phyloP scores from a whole-genome alignment of 768 basidiomycete genomes.

The Boletus subparvulus region DNA sequence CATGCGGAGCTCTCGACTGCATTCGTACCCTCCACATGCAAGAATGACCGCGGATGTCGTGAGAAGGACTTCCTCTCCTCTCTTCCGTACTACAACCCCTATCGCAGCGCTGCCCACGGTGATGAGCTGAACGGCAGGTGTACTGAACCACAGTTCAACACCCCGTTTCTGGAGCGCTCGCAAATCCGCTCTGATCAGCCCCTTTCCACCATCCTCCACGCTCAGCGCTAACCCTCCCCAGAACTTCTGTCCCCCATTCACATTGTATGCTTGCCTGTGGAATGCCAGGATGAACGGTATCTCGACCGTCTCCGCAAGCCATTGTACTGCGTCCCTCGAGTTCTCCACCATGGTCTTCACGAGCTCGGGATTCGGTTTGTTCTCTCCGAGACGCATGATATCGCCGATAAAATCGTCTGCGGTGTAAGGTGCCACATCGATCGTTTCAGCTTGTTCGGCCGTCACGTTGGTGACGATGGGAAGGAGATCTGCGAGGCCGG shows the following conservation, averaged over 20 bases:
- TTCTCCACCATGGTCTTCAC: slow-evolving; percentile 52
- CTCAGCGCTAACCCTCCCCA: slow-evolving; percentile 70
- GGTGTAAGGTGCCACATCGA: slow-evolving; percentile 62
- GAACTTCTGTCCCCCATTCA: slow-evolving; percentile 60
- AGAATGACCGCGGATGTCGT: slow-evolving; percentile 50
- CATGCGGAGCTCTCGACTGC: slow-evolving; percentile 49
- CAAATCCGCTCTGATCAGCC: slow-evolving; percentile 57
- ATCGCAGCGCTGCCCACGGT: slow-evolving; percentile 39
- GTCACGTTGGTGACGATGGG: slow-evolving; percentile 51
- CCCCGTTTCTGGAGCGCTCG: slow-evolving; percentile 48
- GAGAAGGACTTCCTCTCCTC: slow-evolving; percentile 39
- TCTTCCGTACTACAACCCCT: slow-evolving; percentile 46
- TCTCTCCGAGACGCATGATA: slow-evolving; percentile 57
- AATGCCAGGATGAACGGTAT: slow-evolving; percentile 60
- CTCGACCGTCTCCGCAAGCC: slow-evolving; percentile 52
- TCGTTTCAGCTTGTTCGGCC: slow-evolving; percentile 40
- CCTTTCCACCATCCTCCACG: slow-evolving; percentile 67
- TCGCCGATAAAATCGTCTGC: slow-evolving; percentile 53
- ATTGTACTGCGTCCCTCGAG: slow-evolving; percentile 55
- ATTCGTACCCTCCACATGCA: slow-evolving; percentile 68
- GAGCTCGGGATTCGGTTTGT: slow-evolving; percentile 48
- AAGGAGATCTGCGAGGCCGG: slow-evolving; percentile 58
- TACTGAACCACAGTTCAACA: slow-evolving; percentile 58
- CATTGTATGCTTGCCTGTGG: slow-evolving; percentile 66
- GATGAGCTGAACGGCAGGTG: slow-evolving; percentile 40